phyloP scores from a whole-genome alignment of 1,284 basidiomycete species.

The Malassezia globosa region DNA sequence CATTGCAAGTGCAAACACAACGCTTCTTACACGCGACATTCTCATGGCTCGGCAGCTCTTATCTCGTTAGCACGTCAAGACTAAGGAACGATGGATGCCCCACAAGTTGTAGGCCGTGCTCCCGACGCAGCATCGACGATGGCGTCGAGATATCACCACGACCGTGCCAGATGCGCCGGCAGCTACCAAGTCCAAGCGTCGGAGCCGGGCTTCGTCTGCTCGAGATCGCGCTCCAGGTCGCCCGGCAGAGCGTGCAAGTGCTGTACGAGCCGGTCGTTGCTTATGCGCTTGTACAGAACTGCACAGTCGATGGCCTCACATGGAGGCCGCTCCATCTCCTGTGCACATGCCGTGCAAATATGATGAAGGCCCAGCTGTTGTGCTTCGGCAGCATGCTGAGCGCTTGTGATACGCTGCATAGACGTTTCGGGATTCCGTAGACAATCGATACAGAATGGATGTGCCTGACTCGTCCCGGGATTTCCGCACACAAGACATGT shows the following conservation, averaged over 20 bases:
- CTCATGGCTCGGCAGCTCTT: slow-evolving; percentile 58
- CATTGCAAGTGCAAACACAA: slow-evolving; percentile 81
- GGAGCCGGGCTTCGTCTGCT: background rate
- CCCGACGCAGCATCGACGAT: too few relatives aligned
- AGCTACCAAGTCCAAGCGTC: slow-evolving; percentile 10
- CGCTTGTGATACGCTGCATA: slow-evolving; percentile 12
- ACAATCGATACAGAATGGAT: slow-evolving; percentile 27
- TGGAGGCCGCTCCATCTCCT: slow-evolving; percentile 13
- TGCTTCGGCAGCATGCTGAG: slow-evolving; percentile 18
- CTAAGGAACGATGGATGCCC: too few relatives aligned
- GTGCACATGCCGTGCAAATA: slow-evolving; percentile 30
- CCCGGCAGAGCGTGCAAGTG: background rate
- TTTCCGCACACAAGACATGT: background rate
- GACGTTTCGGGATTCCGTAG: slow-evolving; percentile 12
- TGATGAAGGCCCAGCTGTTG: slow-evolving; percentile 19
- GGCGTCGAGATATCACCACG: too few relatives aligned
- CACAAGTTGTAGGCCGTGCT: too few relatives aligned
- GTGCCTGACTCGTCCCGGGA: slow-evolving; percentile 50
- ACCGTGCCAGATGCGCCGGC: too few relatives aligned
- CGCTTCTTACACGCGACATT: slow-evolving; percentile 63
- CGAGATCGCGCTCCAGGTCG: background rate
- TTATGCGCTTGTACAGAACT: slow-evolving; percentile 28
- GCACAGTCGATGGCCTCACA: slow-evolving; percentile 40
- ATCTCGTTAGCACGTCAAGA: too few relatives aligned
- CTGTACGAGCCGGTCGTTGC: slow-evolving; percentile 6